phyloP scores from a whole-genome alignment of 2,329 filamentous ascomycete genomes.

The Ceratocystiopsis sp. region DNA sequence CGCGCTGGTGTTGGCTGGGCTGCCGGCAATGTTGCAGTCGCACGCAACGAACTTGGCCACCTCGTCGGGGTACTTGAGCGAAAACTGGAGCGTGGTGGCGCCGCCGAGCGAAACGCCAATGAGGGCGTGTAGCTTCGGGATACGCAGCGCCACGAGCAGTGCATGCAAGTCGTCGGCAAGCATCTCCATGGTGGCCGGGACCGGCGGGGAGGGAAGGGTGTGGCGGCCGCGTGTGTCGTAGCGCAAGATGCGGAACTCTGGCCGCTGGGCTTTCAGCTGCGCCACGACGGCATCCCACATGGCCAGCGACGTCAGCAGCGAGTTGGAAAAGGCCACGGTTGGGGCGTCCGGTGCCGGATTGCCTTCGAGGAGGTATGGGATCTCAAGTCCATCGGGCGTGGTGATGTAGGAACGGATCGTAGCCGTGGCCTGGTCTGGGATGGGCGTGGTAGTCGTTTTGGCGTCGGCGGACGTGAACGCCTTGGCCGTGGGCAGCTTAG shows the following conservation, averaged over 20 bases:
- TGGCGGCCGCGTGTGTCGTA: constrained; percentile 61
- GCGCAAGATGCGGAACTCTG: constrained; percentile 55
- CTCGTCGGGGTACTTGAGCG: constrained; percentile 44
- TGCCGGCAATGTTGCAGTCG: constrained; percentile 61
- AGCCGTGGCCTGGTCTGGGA: constrained; percentile 5
- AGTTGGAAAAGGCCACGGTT: constrained; percentile 61
- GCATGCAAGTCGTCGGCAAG: constrained; percentile 50
- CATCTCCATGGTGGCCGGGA: constrained; percentile 41
- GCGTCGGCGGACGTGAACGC: constrained; percentile 38
- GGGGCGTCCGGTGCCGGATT: constrained; percentile 49
- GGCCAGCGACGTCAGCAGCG: constrained; percentile 55
- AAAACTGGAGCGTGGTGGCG: constrained; percentile 57
- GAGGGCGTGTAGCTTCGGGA: constrained; percentile 46
- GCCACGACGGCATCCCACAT: constrained; percentile 68
- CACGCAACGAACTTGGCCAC: constrained; percentile 50
- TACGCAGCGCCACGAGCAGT: constrained; percentile 52
- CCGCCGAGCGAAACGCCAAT: constrained; percentile 72
- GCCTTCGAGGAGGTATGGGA: constrained; percentile 64
- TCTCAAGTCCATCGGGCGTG: constrained; percentile 43
- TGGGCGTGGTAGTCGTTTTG: constrained; percentile 37
- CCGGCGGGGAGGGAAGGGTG: constrained; percentile 26
- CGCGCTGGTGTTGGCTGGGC: constrained; percentile 55
- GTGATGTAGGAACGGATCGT: constrained; percentile 49
- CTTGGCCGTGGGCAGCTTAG: constrained; percentile 25
- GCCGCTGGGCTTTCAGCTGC: constrained; percentile 40